These are phyloP conservation scores for Dothistroma pini DNA, from an alignment of 2,329 filamentous ascomycete genomes.

Conservation along the genomic window DNA sequence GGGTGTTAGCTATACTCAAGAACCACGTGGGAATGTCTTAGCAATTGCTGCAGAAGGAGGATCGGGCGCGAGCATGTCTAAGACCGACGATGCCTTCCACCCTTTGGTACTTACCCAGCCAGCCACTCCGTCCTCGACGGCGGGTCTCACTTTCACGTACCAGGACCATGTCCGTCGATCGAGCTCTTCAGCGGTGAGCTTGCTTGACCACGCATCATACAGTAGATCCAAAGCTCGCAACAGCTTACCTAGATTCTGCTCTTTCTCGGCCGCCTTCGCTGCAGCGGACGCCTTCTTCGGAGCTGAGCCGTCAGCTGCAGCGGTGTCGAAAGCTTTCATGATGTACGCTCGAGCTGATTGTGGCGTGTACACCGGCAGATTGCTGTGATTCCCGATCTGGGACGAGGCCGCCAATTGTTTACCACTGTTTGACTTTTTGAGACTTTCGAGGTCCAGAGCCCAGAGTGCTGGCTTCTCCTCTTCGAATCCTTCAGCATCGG, in stretches of 20 bases:
- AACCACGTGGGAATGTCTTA: too few relatives aligned
- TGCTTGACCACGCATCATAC: conserved; percentile 69
- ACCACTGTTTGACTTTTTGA: conserved; percentile 42
- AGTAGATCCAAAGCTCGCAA: conserved; percentile 69
- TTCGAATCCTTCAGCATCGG: conserved; percentile 5
- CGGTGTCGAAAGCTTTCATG: conserved; percentile 56
- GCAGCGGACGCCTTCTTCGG: conserved; percentile 54
- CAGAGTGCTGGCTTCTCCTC: conserved; percentile 51
- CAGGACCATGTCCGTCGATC: conserved; percentile 75
- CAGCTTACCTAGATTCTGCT: conserved; percentile 65
- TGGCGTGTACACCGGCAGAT: conserved; percentile 70
- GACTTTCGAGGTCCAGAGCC: conserved; percentile 56
- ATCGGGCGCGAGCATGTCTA: too few relatives aligned
- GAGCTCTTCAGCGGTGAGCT: conserved; percentile 61
- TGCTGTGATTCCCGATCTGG: conserved; percentile 33
- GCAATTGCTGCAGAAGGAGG: too few relatives aligned
- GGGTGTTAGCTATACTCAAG: too few relatives aligned
- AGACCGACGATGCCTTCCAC: too few relatives aligned
- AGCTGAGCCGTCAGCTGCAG: conserved; percentile 31
- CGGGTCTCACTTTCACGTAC: conserved; percentile 72
- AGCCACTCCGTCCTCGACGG: conserved; percentile 51
- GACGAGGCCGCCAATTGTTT: conserved; percentile 21
- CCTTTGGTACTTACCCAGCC: too few relatives aligned
- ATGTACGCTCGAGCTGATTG: conserved; percentile 62
- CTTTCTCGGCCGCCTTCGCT: conserved; percentile 57